Conservation (phyloP, 768 basidiomycete species). For the Asterophora parasitica region DNA sequence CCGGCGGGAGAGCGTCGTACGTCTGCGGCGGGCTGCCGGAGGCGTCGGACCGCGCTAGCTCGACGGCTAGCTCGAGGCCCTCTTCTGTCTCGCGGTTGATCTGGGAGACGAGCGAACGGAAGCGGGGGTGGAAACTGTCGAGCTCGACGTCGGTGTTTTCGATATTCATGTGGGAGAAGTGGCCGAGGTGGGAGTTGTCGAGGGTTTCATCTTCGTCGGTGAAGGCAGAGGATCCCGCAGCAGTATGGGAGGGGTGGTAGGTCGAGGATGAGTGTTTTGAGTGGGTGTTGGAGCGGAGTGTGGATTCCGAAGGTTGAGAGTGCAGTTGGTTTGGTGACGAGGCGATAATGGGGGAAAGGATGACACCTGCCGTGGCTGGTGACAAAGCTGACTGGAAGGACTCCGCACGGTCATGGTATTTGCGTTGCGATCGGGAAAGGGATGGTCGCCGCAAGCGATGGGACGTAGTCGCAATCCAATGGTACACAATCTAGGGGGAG, state of each 20-base stretch:
- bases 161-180: constrained; percentile 1
- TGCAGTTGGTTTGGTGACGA: constrained; percentile 8
- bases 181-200: not conserved
- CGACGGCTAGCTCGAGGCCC: constrained; percentile 35
- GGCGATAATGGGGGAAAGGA: constrained; percentile 2
- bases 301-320: constrained; percentile 18
- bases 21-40: constrained; percentile 4
- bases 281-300: constrained; percentile 13
- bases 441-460: constrained; percentile 21
- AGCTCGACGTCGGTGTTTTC: constrained; percentile 31
- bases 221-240: constrained; percentile 9
- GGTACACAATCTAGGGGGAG: constrained; percentile 23
- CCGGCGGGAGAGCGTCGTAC: not conserved
- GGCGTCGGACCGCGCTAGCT: constrained; percentile 29
- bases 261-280: constrained; percentile 15
- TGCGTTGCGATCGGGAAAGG: constrained; percentile 14
- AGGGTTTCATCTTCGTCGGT: constrained; percentile 14
- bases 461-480: constrained; percentile 23
- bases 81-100: constrained; percentile 51
- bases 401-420: constrained; percentile 12
- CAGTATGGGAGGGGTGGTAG: constrained; percentile 9
- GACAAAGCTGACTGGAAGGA: constrained; percentile 15
- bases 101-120: constrained; percentile 45
- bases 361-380: constrained; percentile 14
- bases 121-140: constrained; percentile 43